Conservation (phyloP, 495 filamentous ascomycete species). For the Halenospora varia region DNA sequence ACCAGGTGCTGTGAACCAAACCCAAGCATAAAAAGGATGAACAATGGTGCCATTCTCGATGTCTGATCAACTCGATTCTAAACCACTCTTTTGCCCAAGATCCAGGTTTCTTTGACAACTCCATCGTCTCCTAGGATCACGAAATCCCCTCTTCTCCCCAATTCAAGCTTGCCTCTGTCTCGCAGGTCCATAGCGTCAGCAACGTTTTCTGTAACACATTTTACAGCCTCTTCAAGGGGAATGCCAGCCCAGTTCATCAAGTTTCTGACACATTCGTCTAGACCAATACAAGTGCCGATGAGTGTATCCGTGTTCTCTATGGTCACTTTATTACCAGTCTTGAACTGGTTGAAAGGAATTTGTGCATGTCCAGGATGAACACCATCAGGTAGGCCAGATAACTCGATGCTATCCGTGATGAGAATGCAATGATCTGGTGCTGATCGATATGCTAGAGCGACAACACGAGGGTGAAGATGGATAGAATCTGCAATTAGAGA, state of each 20-base stretch:
- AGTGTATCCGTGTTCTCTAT: slow-evolving; percentile 41
- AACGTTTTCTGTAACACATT: slow-evolving; percentile 45
- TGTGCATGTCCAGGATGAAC: slow-evolving; percentile 45
- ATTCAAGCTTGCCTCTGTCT: slow-evolving; percentile 37
- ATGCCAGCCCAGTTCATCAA: slow-evolving; percentile 40
- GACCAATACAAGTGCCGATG: slow-evolving; percentile 37
- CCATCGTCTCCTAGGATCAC: slow-evolving; percentile 39
- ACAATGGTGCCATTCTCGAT: background rate
- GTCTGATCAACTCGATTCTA: background rate
- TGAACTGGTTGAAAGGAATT: slow-evolving; percentile 36
- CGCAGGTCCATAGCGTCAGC: slow-evolving; percentile 37
- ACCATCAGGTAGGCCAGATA: slow-evolving; percentile 48
- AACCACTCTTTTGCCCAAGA: slow-evolving; percentile 35
- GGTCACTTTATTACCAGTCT: slow-evolving; percentile 35
- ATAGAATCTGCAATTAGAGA: slow-evolving; percentile 60
- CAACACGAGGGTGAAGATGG: slow-evolving; percentile 57
- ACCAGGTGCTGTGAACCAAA: background rate
- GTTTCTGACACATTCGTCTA: slow-evolving; percentile 41
- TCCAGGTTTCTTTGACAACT: slow-evolving; percentile 44
- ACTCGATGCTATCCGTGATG: slow-evolving; percentile 58
- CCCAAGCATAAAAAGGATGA: background rate
- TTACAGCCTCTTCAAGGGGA: slow-evolving; percentile 38
- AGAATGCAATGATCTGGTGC: slow-evolving; percentile 52
- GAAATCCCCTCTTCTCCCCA: slow-evolving; percentile 43
- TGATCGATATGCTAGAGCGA: slow-evolving; percentile 56